Conservation (phyloP, 2,329 filamentous ascomycete genomes). For the Fusarium paranaense region DNA sequence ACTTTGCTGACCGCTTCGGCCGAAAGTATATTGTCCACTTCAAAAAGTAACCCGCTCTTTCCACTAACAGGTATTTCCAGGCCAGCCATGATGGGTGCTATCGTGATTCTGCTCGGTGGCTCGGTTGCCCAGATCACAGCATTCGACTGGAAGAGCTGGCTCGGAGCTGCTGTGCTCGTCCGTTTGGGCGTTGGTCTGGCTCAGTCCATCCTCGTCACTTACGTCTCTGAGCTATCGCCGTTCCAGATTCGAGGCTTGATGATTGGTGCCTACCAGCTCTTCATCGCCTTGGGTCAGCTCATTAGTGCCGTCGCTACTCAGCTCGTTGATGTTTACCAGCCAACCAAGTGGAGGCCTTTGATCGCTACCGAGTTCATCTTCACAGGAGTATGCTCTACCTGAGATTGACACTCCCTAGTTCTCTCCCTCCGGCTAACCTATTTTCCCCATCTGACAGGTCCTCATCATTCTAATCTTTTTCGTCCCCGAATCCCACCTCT, state of each 20-base stretch:
- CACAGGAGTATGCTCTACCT: not conserved
- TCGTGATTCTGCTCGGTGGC: not conserved
- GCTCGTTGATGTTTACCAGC: conserved; percentile 5
- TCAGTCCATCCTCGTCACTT: conserved; percentile 18
- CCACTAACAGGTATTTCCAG: not conserved
- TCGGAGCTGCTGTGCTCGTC: not conserved
- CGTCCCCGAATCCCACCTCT: not conserved
- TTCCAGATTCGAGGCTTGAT: conserved; percentile 23
- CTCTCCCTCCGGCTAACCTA: not conserved
- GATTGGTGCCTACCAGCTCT: conserved; percentile 21
- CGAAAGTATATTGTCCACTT: not conserved
- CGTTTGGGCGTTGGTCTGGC: conserved; percentile 5
- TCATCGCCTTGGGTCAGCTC: conserved; percentile 1
- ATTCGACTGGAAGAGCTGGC: not conserved
- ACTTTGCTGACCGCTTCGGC: conserved; percentile 9
- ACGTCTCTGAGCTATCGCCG: conserved; percentile 18
- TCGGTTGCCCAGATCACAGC: not conserved
- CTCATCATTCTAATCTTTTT: not conserved
- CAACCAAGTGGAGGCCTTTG: conserved; percentile 8
- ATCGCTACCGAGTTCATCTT: conserved; percentile 10
- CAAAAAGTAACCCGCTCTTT: not conserved
- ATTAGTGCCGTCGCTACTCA: conserved; percentile 10
- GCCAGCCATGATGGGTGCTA: not conserved
- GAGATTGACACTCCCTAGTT: not conserved
- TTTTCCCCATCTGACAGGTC: not conserved